Evolutionary conservation across 805 yeast species (phyloP), one percentile per base, ranked within the genome.

Genomic region (Candida cerambycidarum): DNA sequence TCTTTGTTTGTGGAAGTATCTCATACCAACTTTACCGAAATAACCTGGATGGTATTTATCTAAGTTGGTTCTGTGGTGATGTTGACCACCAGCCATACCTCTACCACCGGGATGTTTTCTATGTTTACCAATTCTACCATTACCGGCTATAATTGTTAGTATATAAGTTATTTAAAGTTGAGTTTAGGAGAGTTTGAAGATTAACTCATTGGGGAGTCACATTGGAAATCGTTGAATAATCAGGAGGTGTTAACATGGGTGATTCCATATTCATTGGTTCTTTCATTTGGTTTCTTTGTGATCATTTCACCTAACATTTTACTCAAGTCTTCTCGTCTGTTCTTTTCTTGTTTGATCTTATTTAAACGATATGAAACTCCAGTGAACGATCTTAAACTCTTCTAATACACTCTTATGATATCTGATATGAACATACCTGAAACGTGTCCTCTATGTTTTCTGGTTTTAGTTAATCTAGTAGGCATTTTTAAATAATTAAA

Each of bases 31-130:
- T 82, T 93, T 95, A 87, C 99, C 99, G 80, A 93, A 93, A 92
- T 93, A 93, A 89, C 99, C 99, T 69, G 99, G 99, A 78, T 93
- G 99, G 96, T 87, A 93, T 79, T 92, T 93, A 78, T 93, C 99
- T 81, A 93, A 78, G 83, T 93, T 93, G 76, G 93, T 90, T 84
- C 99, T 89, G 97, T 93, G 99, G 80, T 93, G 99, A 79, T 92
- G 98, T 80, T 82, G 92, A 89, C 99, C 99, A 92, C 99, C 99
- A 74, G 99, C 99, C 90, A 79, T 92, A 93, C 99, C 99, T 80
- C 98, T 90, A 81, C 99, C 99, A 93, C 99, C 99, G 61, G 99
- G 97, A 69, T 87, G 93, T 96, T 93, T 93, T 89, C 99, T 90
- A 95, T 93, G 99, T 86, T 93, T 93, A 79, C 99, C 99, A 78